A percentile compares a stretch with the other conserved stretches of the same genome.
These are phyloP conservation scores for Mycena maculata DNA, from an alignment of 768 basidiomycete genomes.

Conservation along the genomic window DNA sequence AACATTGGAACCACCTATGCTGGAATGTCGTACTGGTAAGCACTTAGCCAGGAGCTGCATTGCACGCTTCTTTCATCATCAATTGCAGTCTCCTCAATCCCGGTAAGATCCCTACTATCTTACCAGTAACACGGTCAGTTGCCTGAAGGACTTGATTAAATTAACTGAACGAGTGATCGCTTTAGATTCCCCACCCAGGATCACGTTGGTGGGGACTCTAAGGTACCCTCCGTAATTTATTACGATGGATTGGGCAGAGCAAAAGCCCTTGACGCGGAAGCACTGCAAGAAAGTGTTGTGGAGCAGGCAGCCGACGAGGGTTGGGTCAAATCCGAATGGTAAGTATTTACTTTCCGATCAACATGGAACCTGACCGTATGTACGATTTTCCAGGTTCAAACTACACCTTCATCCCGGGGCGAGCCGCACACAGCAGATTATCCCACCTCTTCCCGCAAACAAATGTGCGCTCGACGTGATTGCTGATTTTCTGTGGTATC, in stretches of 20 bases:
- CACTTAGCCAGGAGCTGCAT: neutral
- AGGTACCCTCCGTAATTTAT: slow-evolving; percentile 61
- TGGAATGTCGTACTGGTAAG: slow-evolving; percentile 49
- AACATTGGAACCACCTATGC: slow-evolving; percentile 57
- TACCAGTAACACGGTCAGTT: slow-evolving; percentile 25
- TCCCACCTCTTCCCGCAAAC: slow-evolving; percentile 55
- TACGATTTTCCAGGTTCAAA: slow-evolving; percentile 48
- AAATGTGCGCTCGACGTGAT: slow-evolving; percentile 57
- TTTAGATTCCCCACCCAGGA: slow-evolving; percentile 60
- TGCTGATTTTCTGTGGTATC: slow-evolving; percentile 63
- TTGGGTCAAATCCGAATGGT: slow-evolving; percentile 62
- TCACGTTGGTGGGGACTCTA: slow-evolving; percentile 57
- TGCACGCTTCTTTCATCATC: slow-evolving; percentile 21
- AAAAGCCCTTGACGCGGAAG: slow-evolving; percentile 59
- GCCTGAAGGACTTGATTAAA: neutral
- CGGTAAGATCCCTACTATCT: slow-evolving; percentile 13
- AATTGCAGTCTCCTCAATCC: slow-evolving; percentile 30
- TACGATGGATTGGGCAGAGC: slow-evolving; percentile 56
- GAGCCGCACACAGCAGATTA: slow-evolving; percentile 18
- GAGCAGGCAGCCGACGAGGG: slow-evolving; percentile 56
- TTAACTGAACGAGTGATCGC: neutral
- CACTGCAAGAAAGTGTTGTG: slow-evolving; percentile 50
- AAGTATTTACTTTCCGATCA: slow-evolving; percentile 38
- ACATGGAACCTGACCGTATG: neutral
- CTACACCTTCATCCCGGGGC: slow-evolving; percentile 48